Evolutionary conservation across 2,329 filamentous ascomycete genomes (phyloP).

Genomic region (Colletotrichum somersetense): DNA sequence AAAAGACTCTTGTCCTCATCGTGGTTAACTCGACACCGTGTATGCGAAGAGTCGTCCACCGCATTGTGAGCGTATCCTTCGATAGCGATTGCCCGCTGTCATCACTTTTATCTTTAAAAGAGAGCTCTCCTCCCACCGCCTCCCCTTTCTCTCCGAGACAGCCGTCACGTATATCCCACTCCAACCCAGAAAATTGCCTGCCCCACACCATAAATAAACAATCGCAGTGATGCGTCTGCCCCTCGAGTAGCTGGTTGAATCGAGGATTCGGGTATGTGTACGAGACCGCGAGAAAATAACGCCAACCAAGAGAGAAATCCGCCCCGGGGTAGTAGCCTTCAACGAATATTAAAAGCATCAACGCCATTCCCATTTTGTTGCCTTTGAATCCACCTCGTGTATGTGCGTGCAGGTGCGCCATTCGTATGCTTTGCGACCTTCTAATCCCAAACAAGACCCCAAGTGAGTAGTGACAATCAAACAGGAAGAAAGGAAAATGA

Average conservation of each 20-base stretch:
- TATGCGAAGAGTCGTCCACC: neutral
- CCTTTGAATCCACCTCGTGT: constrained; percentile 23
- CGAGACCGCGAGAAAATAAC: constrained; percentile 31
- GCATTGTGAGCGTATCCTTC: neutral
- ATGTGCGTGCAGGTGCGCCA: constrained; percentile 42
- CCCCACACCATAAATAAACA: constrained; percentile 16
- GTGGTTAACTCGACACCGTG: neutral
- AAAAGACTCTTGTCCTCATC: neutral
- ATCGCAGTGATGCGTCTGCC: constrained; percentile 35
- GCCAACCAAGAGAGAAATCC: constrained; percentile 18
- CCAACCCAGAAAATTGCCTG: neutral
- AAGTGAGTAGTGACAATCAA: constrained; percentile 3
- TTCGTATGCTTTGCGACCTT: constrained; percentile 43
- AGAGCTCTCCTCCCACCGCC: neutral
- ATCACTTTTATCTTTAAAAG: neutral
- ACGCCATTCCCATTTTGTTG: constrained; percentile 35
- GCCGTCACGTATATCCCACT: constrained; percentile 16
- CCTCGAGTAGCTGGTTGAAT: constrained; percentile 31
- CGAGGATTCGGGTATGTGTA: constrained; percentile 40
- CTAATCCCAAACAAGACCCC: constrained; percentile 4
- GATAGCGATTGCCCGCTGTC: neutral
- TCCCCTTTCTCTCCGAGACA: neutral
- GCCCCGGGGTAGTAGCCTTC: neutral
- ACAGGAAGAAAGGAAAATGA: constrained; percentile 1
- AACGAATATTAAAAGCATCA: constrained; percentile 3